Percentiles rank a stretch among this genome's conserved stretches.
phyloP scores from a whole-genome alignment of 2,329 filamentous ascomycete species.

The Myrmaecium sp. region DNA sequence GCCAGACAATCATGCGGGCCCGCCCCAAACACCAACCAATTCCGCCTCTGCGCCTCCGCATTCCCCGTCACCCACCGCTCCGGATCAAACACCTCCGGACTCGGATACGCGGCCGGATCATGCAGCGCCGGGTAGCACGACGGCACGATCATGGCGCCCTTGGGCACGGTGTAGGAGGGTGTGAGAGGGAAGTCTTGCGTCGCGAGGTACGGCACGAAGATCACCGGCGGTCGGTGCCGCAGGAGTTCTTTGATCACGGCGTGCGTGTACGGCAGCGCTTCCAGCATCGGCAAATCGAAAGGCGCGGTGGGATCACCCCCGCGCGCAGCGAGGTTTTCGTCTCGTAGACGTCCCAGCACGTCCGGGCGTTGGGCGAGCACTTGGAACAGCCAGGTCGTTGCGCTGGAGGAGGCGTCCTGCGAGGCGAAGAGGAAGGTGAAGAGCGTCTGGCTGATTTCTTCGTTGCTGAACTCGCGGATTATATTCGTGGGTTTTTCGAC shows the following conservation, averaged over 20 bases:
- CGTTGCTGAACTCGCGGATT: conserved; percentile 74
- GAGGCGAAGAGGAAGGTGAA: conserved; percentile 97
- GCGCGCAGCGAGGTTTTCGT: conserved; percentile 68
- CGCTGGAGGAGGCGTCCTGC: conserved; percentile 89
- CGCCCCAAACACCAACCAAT: conserved; percentile 90
- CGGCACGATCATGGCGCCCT: conserved; percentile 89
- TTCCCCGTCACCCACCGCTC: conserved; percentile 83
- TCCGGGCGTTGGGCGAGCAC: conserved; percentile 88
- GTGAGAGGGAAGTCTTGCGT: conserved; percentile 94
- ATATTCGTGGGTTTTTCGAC: conserved; percentile 68
- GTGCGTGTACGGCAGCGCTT: conserved; percentile 76
- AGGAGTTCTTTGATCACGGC: conserved; percentile 55
- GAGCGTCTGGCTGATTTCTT: conserved; percentile 81
- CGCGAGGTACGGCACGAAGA: conserved; percentile 89
- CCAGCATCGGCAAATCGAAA: conserved; percentile 70
- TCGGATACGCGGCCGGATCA: conserved; percentile 80
- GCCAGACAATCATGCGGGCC: conserved; percentile 95
- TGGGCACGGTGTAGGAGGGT: conserved; percentile 75
- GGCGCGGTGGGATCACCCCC: conserved; percentile 55
- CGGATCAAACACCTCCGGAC: conserved; percentile 77
- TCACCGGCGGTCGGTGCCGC: conserved; percentile 84
- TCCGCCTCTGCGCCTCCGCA: conserved; percentile 84
- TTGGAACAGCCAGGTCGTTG: conserved; percentile 90
- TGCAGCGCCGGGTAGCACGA: conserved; percentile 81
- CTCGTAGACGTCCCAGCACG: conserved; percentile 71